Percentiles rank a stretch among this genome's conserved stretches.
Evolutionary conservation across 208 protist genomes (phyloP).

Genomic region (Crithidia brevicula): DNA sequence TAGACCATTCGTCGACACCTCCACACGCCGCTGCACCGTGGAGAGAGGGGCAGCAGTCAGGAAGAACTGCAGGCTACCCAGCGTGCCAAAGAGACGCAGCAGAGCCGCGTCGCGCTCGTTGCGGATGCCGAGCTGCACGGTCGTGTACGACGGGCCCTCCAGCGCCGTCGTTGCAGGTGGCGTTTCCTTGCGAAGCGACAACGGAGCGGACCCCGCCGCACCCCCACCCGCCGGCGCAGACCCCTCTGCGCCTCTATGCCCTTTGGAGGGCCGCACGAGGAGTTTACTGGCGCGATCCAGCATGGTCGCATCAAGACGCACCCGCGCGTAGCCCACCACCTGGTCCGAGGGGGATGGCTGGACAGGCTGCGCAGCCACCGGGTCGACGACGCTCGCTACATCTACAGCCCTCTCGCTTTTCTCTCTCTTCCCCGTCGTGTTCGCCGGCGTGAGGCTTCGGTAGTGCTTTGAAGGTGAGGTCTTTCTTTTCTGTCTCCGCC

Average conservation of each 20-base stretch:
- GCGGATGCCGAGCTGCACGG: conserved; percentile 21
- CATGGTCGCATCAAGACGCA: conserved; percentile 18
- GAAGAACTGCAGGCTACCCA: conserved; percentile 8
- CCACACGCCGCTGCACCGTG: background rate
- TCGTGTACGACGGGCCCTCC: conserved; percentile 1
- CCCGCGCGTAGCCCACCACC: conserved; percentile 14
- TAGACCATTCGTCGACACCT: too few relatives aligned
- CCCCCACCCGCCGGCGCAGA: background rate
- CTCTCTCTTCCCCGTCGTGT: background rate
- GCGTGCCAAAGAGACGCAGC: conserved; percentile 7
- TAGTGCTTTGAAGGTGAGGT: background rate
- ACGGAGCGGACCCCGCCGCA: background rate
- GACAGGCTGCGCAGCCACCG: background rate
- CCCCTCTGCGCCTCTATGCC: background rate
- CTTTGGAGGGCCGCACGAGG: background rate
- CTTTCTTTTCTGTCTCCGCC: background rate
- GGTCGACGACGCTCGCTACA: background rate
- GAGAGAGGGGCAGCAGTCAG: background rate
- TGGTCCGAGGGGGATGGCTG: background rate
- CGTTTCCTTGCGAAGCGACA: too few relatives aligned
- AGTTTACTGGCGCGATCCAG: conserved; percentile 5
- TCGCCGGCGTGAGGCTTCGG: background rate
- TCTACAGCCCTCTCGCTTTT: background rate
- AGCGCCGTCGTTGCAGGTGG: background rate
- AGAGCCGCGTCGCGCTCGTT: conserved; percentile 5